Evolutionary conservation across 805 yeast genomes (phyloP).

Genomic region (Ogataea pilisensis): DNA sequence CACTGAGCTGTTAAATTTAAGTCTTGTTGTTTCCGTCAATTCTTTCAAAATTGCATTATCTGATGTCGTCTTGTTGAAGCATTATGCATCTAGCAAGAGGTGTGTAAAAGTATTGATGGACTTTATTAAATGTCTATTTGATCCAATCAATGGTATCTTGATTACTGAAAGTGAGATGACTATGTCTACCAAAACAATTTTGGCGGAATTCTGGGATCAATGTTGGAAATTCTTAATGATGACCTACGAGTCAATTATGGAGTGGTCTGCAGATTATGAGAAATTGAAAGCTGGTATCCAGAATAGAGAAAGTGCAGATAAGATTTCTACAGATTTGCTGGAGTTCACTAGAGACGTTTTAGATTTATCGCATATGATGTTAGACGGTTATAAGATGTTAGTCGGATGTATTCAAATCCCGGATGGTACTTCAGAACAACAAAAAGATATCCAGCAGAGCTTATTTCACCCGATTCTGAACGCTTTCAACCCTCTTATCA

Average conservation of each 20-base stretch:
- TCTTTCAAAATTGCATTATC: conserved; percentile 35
- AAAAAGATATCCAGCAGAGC: conserved; percentile 18
- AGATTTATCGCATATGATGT: conserved; percentile 65
- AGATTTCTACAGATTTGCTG: conserved; percentile 20
- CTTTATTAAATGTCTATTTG: conserved; percentile 55
- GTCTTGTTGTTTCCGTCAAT: conserved; percentile 41
- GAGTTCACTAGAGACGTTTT: conserved; percentile 86
- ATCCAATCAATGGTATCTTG: conserved; percentile 61
- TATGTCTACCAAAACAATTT: conserved; percentile 15
- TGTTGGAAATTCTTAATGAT: conserved; percentile 72
- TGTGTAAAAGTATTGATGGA: conserved; percentile 75
- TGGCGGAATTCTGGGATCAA: conserved; percentile 55
- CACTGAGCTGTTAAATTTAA: conserved; percentile 44
- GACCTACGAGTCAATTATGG: conserved; percentile 61
- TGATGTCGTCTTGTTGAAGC: conserved; percentile 12
- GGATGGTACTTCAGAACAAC: conserved; percentile 14
- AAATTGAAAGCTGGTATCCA: conserved; percentile 17
- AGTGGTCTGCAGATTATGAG: conserved; percentile 59
- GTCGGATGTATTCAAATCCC: conserved; percentile 23
- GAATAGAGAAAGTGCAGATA: conserved; percentile 20
- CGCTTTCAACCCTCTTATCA: conserved; percentile 65
- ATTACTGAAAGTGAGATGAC: conserved; percentile 11
- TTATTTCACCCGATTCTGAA: conserved; percentile 52
- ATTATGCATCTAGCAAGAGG: conserved; percentile 33
- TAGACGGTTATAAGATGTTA: conserved; percentile 61